Evolutionary conservation across 805 yeast species (phyloP).

Genomic region (Saturnispora zaruensis): DNA sequence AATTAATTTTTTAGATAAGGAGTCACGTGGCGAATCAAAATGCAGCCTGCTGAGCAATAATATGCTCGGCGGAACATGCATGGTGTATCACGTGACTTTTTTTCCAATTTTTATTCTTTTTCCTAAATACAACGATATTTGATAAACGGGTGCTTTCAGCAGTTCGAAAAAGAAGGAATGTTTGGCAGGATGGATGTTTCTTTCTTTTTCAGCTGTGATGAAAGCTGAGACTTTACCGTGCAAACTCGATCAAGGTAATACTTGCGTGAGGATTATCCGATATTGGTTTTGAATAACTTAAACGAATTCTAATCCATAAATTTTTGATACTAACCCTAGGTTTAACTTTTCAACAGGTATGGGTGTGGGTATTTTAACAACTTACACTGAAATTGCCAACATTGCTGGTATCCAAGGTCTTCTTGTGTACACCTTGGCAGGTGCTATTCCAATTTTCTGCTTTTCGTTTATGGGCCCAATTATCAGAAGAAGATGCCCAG

Average conservation of each 20-base stretch:
- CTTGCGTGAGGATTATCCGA: conserved; percentile 69
- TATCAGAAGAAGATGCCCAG: conserved; percentile 70
- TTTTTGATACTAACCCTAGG: conserved; percentile 10
- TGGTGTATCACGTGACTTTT: too few species aligned
- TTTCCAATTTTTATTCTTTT: too few species aligned
- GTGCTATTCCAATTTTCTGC: conserved; percentile 77
- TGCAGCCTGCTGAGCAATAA: too few species aligned
- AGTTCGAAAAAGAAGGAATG: not conserved
- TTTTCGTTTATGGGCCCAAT: conserved; percentile 79
- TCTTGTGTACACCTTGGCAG: conserved; percentile 67
- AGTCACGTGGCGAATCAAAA: too few species aligned
- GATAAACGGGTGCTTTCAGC: conserved; percentile 39
- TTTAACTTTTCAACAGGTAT: conserved; percentile 39
- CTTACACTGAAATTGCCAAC: conserved; percentile 82
- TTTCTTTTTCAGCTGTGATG: conserved; percentile 46
- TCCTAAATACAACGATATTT: conserved; percentile 20
- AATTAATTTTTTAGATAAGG: too few species aligned
- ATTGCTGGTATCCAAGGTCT: conserved; percentile 82
- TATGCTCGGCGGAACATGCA: too few species aligned
- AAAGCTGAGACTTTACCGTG: conserved; percentile 73
- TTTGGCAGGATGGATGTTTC: not conserved
- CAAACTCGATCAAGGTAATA: conserved; percentile 70
- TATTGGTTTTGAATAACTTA: conserved; percentile 23
- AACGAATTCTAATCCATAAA: not conserved
- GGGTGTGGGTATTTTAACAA: conserved; percentile 83